These are phyloP conservation scores for Termitomyces sp. DNA, from an alignment of 768 basidiomycete genomes.

Conservation along the genomic window DNA sequence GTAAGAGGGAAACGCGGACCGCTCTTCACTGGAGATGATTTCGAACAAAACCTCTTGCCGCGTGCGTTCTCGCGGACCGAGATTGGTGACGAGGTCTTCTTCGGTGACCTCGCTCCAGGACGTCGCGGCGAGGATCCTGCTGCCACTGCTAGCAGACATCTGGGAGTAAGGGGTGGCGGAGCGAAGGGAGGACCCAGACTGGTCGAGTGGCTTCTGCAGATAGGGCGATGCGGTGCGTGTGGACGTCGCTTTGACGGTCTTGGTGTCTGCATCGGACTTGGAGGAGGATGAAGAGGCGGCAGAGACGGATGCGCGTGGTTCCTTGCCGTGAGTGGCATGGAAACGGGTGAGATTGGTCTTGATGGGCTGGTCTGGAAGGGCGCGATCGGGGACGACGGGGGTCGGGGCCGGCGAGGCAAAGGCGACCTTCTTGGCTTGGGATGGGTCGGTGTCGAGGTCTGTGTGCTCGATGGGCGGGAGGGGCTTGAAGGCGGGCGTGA, in stretches of 20 bases:
- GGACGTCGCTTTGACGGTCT: conserved; percentile 45
- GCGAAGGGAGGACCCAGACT: conserved; percentile 63
- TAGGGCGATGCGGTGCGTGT: conserved; percentile 63
- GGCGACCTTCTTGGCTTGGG: conserved; percentile 76
- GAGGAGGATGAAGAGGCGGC: conserved; percentile 53
- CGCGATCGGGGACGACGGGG: conserved; percentile 48
- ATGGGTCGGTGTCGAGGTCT: background rate
- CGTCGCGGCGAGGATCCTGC: conserved; percentile 67
- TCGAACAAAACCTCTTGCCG: conserved; percentile 96
- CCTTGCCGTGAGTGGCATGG: conserved; percentile 67
- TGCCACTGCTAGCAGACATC: conserved; percentile 61
- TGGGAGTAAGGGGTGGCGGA: conserved; percentile 81
- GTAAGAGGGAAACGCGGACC: conserved; percentile 39
- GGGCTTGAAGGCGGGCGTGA: conserved; percentile 51
- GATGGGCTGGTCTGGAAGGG: conserved; percentile 32
- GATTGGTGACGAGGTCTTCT: conserved; percentile 87
- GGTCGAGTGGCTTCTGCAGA: conserved; percentile 37
- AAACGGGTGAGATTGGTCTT: conserved; percentile 77
- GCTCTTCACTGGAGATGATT: conserved; percentile 93
- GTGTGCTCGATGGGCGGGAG: conserved; percentile 37
- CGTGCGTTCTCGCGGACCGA: conserved; percentile 91
- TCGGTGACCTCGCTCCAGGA: conserved; percentile 96
- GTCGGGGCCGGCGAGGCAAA: conserved; percentile 81
- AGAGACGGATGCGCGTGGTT: conserved; percentile 62
- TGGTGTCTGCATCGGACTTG: conserved; percentile 51